Base-by-base conservation (phyloP, 345 rosid genomes). In the Hevea brasiliensis region DNA sequence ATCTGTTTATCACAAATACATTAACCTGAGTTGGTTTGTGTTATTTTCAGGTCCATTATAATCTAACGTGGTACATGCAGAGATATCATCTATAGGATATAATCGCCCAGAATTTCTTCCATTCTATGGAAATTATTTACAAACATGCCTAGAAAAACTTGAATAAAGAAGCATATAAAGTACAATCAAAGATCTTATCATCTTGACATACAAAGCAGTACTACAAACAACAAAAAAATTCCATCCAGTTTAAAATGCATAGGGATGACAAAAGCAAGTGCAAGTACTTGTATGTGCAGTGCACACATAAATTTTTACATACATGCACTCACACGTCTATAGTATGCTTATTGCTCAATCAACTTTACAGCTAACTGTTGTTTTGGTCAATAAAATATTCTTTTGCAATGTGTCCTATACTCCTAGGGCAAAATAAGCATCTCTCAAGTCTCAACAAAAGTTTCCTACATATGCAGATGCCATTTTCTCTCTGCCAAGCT, bases 401-500 rank as follows among this genome's bases (percentile, higher is more conserved):
- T 59, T 58, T 40, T 71, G 42, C 13, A 14, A 64, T 59, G 18
- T 23, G 14, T 26, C 14, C 63, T 55, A 35, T 24, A n/a, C 53
- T 1, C 11, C 70, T 32, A 32, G 2, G 37, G 37, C 37, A 32
- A 32, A 71, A 72, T 41, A 70, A 50, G 44, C 41, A 68, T 68
- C n/a, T 72, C 72, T 75, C 37, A 32, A 32, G 37, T 32, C 37
- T 32, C 20, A 80, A 26, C 7, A 8, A 77, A 32, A 26, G 37
- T 72, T 53, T 61, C 47, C 62, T 18, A 65, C 54, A 48, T 67
- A 57, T 79, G 87, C 84, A 87, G 91, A 84, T 80, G 74, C 82
- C 67, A 81, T 84, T 27, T 89, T 80, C 84, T 78, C 91, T 21
- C 8, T 86, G 41, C 70, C 77, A 47, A 84, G 85, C 74, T 72